phyloP scores from a whole-genome alignment of 495 filamentous ascomycete species.

The Hypoxylon lenormandii region DNA sequence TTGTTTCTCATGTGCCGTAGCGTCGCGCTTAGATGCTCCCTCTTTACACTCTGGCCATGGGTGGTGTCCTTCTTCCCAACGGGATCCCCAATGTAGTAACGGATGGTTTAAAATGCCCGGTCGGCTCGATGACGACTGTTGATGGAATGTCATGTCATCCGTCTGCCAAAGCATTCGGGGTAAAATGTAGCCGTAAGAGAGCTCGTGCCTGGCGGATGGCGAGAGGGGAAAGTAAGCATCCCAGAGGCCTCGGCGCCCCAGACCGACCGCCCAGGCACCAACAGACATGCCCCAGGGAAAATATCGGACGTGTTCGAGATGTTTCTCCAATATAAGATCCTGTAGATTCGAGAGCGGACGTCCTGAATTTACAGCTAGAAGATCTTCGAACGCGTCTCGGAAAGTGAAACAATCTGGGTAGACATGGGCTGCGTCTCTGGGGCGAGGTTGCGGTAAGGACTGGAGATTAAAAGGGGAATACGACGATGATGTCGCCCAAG shows the following conservation, averaged over 20 bases:
- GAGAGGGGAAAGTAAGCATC: slow-evolving; percentile 40
- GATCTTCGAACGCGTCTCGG: slow-evolving; percentile 59
- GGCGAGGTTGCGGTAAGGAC: slow-evolving; percentile 44
- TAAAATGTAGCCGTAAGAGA: slow-evolving; percentile 18
- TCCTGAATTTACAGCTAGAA: slow-evolving; percentile 50
- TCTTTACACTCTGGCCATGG: background rate
- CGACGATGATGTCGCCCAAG: slow-evolving; percentile 43
- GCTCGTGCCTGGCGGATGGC: slow-evolving; percentile 2
- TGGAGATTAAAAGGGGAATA: slow-evolving; percentile 57
- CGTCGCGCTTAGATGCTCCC: background rate
- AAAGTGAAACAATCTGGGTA: slow-evolving; percentile 51
- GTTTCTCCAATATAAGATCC: slow-evolving; percentile 13
- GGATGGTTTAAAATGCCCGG: background rate
- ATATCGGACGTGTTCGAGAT: slow-evolving; percentile 17
- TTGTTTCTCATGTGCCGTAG: slow-evolving; percentile 1
- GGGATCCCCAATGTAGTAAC: slow-evolving; percentile 17
- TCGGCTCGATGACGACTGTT: background rate
- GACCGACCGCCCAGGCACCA: slow-evolving; percentile 23
- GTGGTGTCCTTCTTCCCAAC: background rate
- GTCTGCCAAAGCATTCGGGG: slow-evolving; percentile 4
- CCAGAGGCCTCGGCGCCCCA: slow-evolving; percentile 41
- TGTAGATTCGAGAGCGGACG: slow-evolving; percentile 29
- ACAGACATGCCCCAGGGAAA: slow-evolving; percentile 31
- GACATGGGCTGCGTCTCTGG: slow-evolving; percentile 41
- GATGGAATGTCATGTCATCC: slow-evolving; percentile 12